Conservation (phyloP, 371 early-diverging fungal genomes). For the Amoeboaphelidium protococcarum region DNA sequence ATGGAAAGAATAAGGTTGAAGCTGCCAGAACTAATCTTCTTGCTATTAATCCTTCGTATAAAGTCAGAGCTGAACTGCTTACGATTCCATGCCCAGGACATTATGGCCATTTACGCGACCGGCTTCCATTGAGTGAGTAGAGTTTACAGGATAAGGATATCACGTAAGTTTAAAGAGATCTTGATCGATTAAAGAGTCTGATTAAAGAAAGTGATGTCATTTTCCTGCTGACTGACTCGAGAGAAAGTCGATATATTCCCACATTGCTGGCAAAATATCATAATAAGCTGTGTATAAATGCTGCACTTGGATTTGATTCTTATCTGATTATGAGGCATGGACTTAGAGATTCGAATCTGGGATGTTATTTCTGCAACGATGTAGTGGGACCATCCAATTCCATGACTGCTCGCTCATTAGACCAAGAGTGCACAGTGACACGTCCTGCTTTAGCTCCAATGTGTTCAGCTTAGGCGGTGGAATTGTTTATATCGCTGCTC, state of each 20-base stretch:
- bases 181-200: constrained; percentile 23
- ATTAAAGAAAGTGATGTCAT: constrained; percentile 50
- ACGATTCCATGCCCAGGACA: constrained; percentile 92
- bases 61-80: constrained; percentile 30
- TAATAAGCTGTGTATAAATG: constrained; percentile 39
- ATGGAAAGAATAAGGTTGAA: constrained; percentile 56
- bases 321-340: constrained; percentile 93
- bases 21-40: no score
- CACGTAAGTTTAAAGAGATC: constrained; percentile 19
- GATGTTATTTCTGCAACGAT: constrained; percentile 91
- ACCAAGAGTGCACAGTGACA: constrained; percentile 92
- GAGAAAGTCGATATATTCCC: constrained; percentile 88
- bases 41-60: no score
- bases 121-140: no score
- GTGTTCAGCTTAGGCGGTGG: constrained; percentile 59
- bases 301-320: constrained; percentile 83
- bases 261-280: constrained; percentile 46
- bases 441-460: constrained; percentile 74
- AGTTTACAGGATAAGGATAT: no score
- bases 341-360: constrained; percentile 22
- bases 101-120: no score
- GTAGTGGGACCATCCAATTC: constrained; percentile 81
- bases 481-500: constrained; percentile 55
- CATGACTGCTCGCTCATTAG: constrained; percentile 67
- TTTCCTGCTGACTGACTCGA: constrained; percentile 70